Evolutionary conservation across 1,284 basidiomycete species (phyloP), one percentile per base, ranked within the genome.

Genomic region (Cerioporus squamosus): DNA sequence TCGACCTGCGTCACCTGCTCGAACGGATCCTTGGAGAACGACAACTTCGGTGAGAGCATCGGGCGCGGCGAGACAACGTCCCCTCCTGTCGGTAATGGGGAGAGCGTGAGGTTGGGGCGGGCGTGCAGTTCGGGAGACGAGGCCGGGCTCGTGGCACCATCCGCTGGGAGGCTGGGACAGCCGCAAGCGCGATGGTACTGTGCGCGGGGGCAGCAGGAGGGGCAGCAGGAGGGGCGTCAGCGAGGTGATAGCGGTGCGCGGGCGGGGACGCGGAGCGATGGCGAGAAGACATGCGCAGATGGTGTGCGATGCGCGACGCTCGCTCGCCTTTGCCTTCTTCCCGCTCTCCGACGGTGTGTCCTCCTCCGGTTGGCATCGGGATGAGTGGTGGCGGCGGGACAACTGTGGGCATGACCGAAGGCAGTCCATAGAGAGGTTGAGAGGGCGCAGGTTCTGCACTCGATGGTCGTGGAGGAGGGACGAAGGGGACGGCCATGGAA

Each of bases 301-400:
- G 86, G 47, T 81, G 79, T 22, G 87, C 74, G 44, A 87, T 79
- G 18, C 86, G 79, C 4, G 81, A 80, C 18, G 87, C 82, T 18
- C 81, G 79, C 52, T 81, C 79, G 33, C 86, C 88, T 67, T 87
- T 86, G 45, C 84, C 84, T 66, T 84, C 82, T 67, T 83, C 80
- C 3, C 75, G 74, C 44, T 80, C 77, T n/a, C 66, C 42, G 29
- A 47, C 14, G 23, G 36, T 62, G 57, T 20, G 58, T 47, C 14
- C 12, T 8, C 48, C 47, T 3, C 47, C 62, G 1, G 66, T 51
- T 2, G 63, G 59, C 29, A 68, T 54, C 3, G 60, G 56, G 22
- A 66, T 61, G 7, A 73, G 55, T 2, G 68, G 66, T 43, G 71
- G 69, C 5, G 66, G 66, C 2, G 64, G 58, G 3, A 57, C 60